A percentile compares a stretch with the other conserved stretches of the same genome.
Evolutionary conservation across 2,329 filamentous ascomycete species (phyloP).

Genomic region (Dothideomycetes sp.): DNA sequence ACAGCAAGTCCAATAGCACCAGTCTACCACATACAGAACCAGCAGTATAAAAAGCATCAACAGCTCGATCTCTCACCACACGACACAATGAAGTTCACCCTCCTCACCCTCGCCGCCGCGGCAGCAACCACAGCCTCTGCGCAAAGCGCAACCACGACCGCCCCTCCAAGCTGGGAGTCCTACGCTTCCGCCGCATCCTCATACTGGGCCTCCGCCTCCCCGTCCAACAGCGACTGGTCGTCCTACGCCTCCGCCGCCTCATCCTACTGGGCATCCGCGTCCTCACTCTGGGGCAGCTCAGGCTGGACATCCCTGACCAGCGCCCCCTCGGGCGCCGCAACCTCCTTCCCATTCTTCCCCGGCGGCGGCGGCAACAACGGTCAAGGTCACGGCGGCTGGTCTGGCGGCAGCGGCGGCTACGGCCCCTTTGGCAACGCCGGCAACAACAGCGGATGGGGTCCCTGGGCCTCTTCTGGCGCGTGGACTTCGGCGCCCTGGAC

Average conservation of each 20-base stretch:
- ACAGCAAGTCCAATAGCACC: background rate
- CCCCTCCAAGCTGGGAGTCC: constrained; percentile 17
- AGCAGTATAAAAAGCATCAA: background rate
- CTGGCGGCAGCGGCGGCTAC: constrained; percentile 9
- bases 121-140: constrained; percentile 4
- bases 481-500: constrained; percentile 25
- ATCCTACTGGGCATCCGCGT: constrained; percentile 5
- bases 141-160: constrained; percentile 10
- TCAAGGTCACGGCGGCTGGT: constrained; percentile 10
- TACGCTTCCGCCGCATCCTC: constrained; percentile 16
- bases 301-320: background rate
- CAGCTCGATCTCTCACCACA: no score
- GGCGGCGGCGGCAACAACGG: constrained; percentile 8
- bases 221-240: constrained; percentile 6
- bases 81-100: constrained; percentile 5
- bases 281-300: no score
- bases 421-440: constrained; percentile 12
- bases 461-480: constrained; percentile 17
- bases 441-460: constrained; percentile 19
- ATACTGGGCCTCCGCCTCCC: constrained; percentile 11
- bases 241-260: constrained; percentile 7
- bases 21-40: background rate
- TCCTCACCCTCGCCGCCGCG: constrained; percentile 5
- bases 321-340: constrained; percentile 5
- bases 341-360: constrained; percentile 8